These are phyloP conservation scores for Trametes pubescens DNA, from an alignment of 1,284 basidiomycete species.

Conservation along the genomic window DNA sequence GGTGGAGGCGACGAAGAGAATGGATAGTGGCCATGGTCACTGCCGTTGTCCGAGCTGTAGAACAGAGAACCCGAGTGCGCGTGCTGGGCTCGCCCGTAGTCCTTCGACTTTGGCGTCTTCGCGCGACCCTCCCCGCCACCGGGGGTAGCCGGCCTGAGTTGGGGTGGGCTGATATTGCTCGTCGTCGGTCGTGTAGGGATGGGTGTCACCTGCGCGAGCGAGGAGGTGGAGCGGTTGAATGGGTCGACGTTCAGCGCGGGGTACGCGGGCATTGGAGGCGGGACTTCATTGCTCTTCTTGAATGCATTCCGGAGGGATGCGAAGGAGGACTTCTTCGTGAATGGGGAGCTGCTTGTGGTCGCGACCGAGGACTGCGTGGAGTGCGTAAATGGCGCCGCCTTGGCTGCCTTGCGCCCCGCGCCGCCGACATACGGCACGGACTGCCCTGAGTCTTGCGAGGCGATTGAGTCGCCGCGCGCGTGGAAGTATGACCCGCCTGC, in stretches of 20 bases:
- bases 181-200: conserved; percentile 45
- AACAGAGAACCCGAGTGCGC: conserved; percentile 78
- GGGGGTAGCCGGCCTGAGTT: conserved; percentile 70
- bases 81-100: conserved; percentile 71
- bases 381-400: conserved; percentile 64
- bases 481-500: conserved; percentile 74
- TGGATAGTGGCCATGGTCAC: conserved; percentile 58
- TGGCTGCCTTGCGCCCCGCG: conserved; percentile 46
- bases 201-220: conserved; percentile 56
- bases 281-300: conserved; percentile 66
- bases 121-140: conserved; percentile 56
- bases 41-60: conserved; percentile 72
- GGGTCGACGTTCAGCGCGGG: conserved; percentile 76
- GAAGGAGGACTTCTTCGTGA: conserved; percentile 85
- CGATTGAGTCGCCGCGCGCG: conserved; percentile 75
- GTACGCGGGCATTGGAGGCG: conserved; percentile 75
- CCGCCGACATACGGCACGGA: conserved; percentile 51
- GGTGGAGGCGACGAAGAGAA: conserved; percentile 72
- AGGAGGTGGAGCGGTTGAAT: conserved; percentile 82
- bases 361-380: conserved; percentile 74
- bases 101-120: conserved; percentile 55
- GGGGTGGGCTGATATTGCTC: conserved; percentile 49
- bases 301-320: conserved; percentile 91
- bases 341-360: conserved; percentile 56
- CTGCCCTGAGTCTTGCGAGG: conserved; percentile 70